These are phyloP conservation scores for Cornus suecica DNA, from an alignment of 148 eudicot genomes.

Conservation along the genomic window DNA sequence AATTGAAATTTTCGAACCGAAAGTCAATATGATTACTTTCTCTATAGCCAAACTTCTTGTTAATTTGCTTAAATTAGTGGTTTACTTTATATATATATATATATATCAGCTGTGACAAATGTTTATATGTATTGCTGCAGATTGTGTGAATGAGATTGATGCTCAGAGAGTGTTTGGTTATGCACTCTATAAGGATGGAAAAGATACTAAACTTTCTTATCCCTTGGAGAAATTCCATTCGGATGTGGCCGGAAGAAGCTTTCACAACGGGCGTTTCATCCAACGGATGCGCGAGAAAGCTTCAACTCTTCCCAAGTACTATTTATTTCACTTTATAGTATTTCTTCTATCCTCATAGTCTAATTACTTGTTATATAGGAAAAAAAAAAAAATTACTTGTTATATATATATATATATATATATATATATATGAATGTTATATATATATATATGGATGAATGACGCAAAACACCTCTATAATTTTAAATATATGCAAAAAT, in stretches of 20 bases:
- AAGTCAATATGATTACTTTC: no score
- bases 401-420: no score
- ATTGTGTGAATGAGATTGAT: conserved; percentile 16
- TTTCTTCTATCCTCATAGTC: not conserved
- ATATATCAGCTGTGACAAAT: not conserved
- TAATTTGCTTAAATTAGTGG: no score
- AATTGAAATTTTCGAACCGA: not conserved
- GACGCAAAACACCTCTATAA: no score
- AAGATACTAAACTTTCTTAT: conserved; percentile 9
- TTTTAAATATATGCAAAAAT: no score
- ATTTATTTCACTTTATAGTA: not conserved
- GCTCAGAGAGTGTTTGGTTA: conserved; percentile 17
- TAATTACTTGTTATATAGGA: not conserved
- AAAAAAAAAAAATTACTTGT: no score
- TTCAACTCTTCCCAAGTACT: conserved; percentile 18
- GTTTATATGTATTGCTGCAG: conserved; percentile 8
- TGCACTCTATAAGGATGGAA: conserved; percentile 3
- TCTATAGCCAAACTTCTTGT: not conserved
- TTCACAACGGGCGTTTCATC: conserved; percentile 16
- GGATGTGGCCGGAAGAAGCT: conserved; percentile 1
- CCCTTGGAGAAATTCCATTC: conserved; percentile 4
- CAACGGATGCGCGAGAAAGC: conserved; percentile 14
- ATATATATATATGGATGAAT: no score
- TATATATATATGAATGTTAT: no score
- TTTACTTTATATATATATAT: not conserved